phyloP scores from a whole-genome alignment of 495 filamentous ascomycete genomes.

The Extremus antarcticus region DNA sequence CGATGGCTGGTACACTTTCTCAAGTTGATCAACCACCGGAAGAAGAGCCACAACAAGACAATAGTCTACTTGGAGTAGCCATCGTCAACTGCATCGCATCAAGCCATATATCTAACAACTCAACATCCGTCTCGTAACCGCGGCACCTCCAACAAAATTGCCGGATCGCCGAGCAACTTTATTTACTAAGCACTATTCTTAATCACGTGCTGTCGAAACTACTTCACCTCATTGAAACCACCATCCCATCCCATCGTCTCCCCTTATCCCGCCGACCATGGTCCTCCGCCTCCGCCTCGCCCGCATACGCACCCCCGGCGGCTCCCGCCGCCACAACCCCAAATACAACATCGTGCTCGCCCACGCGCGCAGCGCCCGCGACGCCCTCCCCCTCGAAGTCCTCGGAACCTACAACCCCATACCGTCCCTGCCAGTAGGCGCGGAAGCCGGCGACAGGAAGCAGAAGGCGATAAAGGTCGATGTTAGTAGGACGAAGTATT shows the following conservation, averaged over 20 bases:
- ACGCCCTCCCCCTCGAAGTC: slow-evolving; percentile 83
- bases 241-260: background rate
- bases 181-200: too few relatives aligned
- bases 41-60: background rate
- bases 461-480: slow-evolving; percentile 90
- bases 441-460: slow-evolving; percentile 41
- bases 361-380: slow-evolving; percentile 80
- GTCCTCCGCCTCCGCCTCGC: slow-evolving; percentile 87
- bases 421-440: slow-evolving; percentile 57
- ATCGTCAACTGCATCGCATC: background rate
- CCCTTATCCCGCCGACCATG: slow-evolving; percentile 41
- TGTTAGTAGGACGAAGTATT: slow-evolving; percentile 71
- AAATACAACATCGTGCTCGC: slow-evolving; percentile 97
- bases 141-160: too few relatives aligned
- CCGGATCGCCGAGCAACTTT: too few relatives aligned
- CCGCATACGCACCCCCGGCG: slow-evolving; percentile 48
- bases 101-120: background rate
- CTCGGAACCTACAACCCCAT: slow-evolving; percentile 90
- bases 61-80: background rate
- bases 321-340: slow-evolving; percentile 66
- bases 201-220: too few relatives aligned
- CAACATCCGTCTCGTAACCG: too few relatives aligned
- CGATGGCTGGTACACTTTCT: background rate
- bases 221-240: too few relatives aligned
- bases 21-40: background rate